A percentile compares a stretch with the other conserved stretches of the same genome.
Conservation (phyloP, 176 grass and related monocot genomes). For the Carex parvula region DNA sequence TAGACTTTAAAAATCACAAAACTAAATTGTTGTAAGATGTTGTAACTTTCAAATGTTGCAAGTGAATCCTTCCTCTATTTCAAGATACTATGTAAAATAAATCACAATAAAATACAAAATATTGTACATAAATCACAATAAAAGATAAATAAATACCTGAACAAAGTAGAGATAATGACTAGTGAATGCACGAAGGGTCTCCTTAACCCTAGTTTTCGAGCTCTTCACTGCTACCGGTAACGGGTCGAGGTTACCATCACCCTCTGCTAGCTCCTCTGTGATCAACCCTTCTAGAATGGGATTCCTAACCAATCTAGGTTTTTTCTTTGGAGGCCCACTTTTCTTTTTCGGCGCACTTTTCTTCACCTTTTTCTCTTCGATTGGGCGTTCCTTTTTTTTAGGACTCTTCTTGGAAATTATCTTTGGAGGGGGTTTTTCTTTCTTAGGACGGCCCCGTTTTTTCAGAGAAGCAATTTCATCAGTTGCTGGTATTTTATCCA, state of each 20-base stretch:
- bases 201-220: constrained; percentile 19
- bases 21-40: too few species aligned
- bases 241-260: background rate
- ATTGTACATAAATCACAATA: too few species aligned
- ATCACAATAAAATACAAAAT: too few species aligned
- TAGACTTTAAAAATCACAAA: too few species aligned
- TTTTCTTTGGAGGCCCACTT: background rate
- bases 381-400: background rate
- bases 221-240: constrained; percentile 16
- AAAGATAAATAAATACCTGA: constrained; percentile 34
- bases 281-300: constrained; percentile 12
- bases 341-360: background rate
- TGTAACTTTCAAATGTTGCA: too few species aligned
- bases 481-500: background rate
- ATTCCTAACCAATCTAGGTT: constrained; percentile 5
- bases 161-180: constrained; percentile 74
- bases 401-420: background rate
- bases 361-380: background rate
- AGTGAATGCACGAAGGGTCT: constrained; percentile 63
- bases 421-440: background rate
- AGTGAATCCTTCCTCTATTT: too few species aligned
- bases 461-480: background rate
- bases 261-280: constrained; percentile 5
- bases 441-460: background rate
- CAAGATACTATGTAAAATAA: background rate